Conservation (phyloP, 2,329 filamentous ascomycete genomes). For the Fusarium avenaceum region DNA sequence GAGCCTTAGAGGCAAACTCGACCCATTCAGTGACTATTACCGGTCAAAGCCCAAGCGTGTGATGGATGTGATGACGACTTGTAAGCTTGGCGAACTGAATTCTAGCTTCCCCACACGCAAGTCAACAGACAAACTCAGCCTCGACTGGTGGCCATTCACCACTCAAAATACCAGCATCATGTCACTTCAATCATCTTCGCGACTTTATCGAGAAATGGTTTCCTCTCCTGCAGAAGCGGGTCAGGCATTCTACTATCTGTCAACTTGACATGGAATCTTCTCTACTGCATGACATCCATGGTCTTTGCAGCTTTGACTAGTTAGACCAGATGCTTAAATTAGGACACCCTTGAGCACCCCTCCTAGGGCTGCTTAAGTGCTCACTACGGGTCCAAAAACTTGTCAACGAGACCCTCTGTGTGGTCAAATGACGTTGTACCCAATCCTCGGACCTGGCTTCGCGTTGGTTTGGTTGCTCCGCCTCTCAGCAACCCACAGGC, state of each 20-base stretch:
- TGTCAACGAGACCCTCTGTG: conserved; percentile 6
- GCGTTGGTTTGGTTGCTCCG: conserved; percentile 28
- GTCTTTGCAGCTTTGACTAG: conserved; percentile 21
- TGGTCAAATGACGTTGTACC: conserved; percentile 40
- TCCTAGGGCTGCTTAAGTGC: conserved; percentile 15
- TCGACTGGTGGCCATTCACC: conserved; percentile 12
- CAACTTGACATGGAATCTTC: not conserved
- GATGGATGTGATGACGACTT: conserved; percentile 35
- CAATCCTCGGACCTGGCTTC: conserved; percentile 17
- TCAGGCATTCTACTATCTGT: conserved; percentile 13
- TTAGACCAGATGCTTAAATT: conserved; percentile 29
- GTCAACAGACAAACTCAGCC: conserved; percentile 19
- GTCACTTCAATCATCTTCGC: conserved; percentile 1
- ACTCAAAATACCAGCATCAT: conserved; percentile 3
- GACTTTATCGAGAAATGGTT: conserved; percentile 1
- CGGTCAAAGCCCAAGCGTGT: not conserved
- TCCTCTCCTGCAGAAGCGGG: conserved; percentile 25
- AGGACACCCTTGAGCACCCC: conserved; percentile 18
- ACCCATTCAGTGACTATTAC: conserved; percentile 20
- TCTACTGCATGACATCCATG: conserved; percentile 14
- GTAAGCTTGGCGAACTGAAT: conserved; percentile 14
- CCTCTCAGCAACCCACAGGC: conserved; percentile 38
- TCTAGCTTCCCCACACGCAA: conserved; percentile 6
- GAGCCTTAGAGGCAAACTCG: conserved; percentile 5
- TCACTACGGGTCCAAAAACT: conserved; percentile 16